Conservation (phyloP, 768 basidiomycete genomes). For the Leccinum rimulosum region DNA sequence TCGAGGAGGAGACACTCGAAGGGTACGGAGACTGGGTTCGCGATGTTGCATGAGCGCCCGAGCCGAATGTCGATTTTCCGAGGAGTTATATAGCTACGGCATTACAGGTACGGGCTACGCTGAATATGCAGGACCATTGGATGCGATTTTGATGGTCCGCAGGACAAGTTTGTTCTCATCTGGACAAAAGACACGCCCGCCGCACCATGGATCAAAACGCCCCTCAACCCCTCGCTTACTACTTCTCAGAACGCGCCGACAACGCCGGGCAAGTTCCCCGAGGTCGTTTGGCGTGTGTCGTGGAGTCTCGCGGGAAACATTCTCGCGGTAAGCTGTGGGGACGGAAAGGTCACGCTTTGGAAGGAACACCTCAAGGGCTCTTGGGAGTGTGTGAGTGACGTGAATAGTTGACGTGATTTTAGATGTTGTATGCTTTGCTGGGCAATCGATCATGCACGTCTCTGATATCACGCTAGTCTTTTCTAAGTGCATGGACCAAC, state of each 20-base stretch:
- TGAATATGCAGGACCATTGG: background rate
- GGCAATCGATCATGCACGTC: too few relatives aligned
- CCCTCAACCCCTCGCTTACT: too few relatives aligned
- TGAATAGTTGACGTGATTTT: constrained; percentile 63
- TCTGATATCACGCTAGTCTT: too few relatives aligned
- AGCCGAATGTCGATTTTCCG: constrained; percentile 90
- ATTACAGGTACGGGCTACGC: constrained; percentile 58
- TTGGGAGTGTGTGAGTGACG: constrained; percentile 97
- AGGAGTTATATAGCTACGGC: constrained; percentile 95
- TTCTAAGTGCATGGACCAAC: constrained; percentile 13
- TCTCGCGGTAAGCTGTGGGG: constrained; percentile 94
- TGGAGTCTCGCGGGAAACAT: constrained; percentile 98
- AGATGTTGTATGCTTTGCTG: too few relatives aligned
- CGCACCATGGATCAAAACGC: too few relatives aligned
- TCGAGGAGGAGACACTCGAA: constrained; percentile 84
- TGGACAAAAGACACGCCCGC: constrained; percentile 73
- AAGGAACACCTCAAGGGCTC: constrained; percentile 94
- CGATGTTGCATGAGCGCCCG: constrained; percentile 91
- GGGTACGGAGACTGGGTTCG: constrained; percentile 98
- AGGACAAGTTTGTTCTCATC: constrained; percentile 85
- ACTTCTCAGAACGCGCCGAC: too few relatives aligned
- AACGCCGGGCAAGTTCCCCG: constrained; percentile 81
- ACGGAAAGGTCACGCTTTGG: constrained; percentile 98
- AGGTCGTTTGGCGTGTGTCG: constrained; percentile 98
- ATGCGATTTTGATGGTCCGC: background rate